Percentiles rank a stretch among this genome's conserved stretches.
phyloP scores from a whole-genome alignment of 2,329 filamentous ascomycete species.

The Alternaria sp. region DNA sequence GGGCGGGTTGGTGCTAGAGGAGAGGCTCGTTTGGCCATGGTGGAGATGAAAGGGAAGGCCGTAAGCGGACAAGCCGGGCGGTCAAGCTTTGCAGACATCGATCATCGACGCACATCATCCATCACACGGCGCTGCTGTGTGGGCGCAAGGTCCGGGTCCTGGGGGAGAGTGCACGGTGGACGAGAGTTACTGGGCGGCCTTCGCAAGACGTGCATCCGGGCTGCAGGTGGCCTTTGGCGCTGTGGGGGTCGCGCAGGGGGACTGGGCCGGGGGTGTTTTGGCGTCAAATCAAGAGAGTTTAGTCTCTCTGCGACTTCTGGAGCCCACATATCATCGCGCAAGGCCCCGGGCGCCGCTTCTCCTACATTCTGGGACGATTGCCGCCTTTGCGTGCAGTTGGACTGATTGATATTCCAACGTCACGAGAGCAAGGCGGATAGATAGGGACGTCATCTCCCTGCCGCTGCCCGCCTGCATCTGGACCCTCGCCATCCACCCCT shows the following conservation, averaged over 20 bases:
- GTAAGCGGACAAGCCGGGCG: not conserved
- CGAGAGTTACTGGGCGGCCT: not conserved
- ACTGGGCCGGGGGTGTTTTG: constrained; percentile 6
- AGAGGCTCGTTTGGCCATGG: not conserved
- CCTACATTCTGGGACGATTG: constrained; percentile 1
- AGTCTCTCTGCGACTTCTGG: constrained; percentile 9
- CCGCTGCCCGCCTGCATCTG: not conserved
- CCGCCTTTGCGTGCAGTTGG: not conserved
- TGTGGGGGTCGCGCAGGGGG: constrained; percentile 31
- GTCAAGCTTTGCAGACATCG: constrained; percentile 12
- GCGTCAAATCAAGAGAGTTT: constrained; percentile 16
- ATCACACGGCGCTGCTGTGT: not conserved
- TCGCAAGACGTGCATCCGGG: constrained; percentile 24
- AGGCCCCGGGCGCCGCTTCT: not conserved
- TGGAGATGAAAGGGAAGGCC: not conserved
- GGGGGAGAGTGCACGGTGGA: constrained; percentile 2
- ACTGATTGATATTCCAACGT: not conserved
- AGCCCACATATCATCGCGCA: constrained; percentile 20
- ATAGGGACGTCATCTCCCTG: constrained; percentile 13
- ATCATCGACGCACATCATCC: constrained; percentile 18
- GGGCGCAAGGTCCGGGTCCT: constrained; percentile 6
- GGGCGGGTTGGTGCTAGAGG: not conserved
- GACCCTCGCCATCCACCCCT: not conserved
- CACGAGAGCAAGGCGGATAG: not conserved
- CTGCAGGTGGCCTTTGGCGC: constrained; percentile 28